phyloP scores from a whole-genome alignment of 257 asterid species.

The Fraxinus pennsylvanica region DNA sequence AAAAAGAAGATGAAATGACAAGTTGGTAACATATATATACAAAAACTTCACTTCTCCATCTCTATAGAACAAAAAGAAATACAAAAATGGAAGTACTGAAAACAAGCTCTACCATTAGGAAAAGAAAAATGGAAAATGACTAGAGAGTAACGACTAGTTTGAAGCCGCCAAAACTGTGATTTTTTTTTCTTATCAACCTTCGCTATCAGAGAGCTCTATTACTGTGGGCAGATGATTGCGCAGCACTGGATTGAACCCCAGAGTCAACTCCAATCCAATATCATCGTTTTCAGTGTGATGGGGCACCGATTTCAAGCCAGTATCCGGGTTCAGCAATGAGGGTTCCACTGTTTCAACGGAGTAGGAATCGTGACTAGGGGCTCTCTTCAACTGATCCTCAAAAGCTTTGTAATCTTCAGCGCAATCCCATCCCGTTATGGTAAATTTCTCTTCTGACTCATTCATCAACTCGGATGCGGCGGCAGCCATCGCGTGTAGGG shows the following conservation, averaged over 20 bases:
- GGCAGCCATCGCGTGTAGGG: background rate
- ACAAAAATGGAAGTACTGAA: background rate
- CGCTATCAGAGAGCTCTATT: constrained; percentile 39
- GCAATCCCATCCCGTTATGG: constrained; percentile 71
- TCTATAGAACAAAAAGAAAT: constrained; percentile 11
- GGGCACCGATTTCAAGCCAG: constrained; percentile 32
- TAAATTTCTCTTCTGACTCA: constrained; percentile 51
- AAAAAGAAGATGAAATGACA: background rate
- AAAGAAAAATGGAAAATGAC: background rate
- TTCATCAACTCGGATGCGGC: constrained; percentile 5
- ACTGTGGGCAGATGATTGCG: constrained; percentile 23
- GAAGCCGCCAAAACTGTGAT: constrained; percentile 32
- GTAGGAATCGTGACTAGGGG: constrained; percentile 61
- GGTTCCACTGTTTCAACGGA: constrained; percentile 69
- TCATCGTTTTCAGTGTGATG: constrained; percentile 23
- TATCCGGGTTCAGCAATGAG: constrained; percentile 34
- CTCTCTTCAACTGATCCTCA: constrained; percentile 34
- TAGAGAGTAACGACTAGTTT: background rate
- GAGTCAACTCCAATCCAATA: constrained; percentile 51
- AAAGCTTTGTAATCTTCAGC: constrained; percentile 25
- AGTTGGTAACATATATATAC: constrained; percentile 20
- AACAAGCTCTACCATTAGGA: background rate
- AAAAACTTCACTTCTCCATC: constrained; percentile 4
- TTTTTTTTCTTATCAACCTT: constrained; percentile 23
- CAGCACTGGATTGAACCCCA: constrained; percentile 37